These are phyloP conservation scores for Dactylella cylindrospora DNA, from an alignment of 2,329 filamentous ascomycete genomes.

Conservation along the genomic window DNA sequence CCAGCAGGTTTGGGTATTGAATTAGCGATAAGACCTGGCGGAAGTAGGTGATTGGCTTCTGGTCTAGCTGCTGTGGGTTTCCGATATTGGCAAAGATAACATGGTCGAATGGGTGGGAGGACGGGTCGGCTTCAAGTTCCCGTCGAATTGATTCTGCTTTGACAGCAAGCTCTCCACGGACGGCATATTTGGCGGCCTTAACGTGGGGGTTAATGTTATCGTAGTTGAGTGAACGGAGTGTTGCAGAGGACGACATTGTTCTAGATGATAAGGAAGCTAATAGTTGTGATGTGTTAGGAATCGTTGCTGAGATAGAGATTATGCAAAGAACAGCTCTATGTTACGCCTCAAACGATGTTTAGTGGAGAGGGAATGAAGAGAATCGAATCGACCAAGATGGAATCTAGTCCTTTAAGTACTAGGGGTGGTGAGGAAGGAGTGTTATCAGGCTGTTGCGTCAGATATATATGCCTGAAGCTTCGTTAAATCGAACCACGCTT, in stretches of 20 bases:
- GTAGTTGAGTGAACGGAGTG: slow-evolving; percentile 64
- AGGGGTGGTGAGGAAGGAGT: not conserved
- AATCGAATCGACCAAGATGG: not conserved
- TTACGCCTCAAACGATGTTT: not conserved
- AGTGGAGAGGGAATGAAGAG: not conserved
- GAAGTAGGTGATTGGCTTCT: slow-evolving; percentile 99
- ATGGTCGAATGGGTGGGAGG: slow-evolving; percentile 75
- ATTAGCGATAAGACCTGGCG: slow-evolving; percentile 90
- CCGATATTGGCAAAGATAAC: slow-evolving; percentile 98
- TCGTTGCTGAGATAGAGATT: slow-evolving; percentile 11
- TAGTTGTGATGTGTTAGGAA: slow-evolving; percentile 2
- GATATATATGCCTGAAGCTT: slow-evolving; percentile 13
- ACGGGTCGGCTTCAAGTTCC: slow-evolving; percentile 56
- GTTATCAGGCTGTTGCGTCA: no score
- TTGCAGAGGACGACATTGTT: slow-evolving; percentile 55
- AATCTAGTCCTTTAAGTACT: no score
- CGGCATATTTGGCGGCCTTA: slow-evolving; percentile 86
- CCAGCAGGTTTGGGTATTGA: slow-evolving; percentile 82
- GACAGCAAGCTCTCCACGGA: slow-evolving; percentile 91
- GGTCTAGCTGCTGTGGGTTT: slow-evolving; percentile 97
- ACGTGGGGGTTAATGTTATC: slow-evolving; percentile 93
- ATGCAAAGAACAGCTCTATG: slow-evolving; percentile 4
- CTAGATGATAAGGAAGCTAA: slow-evolving; percentile 43
- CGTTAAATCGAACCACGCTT: slow-evolving; percentile 4
- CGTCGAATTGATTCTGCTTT: slow-evolving; percentile 84